Evolutionary conservation across 106 monocot species (phyloP), one percentile per base, ranked within the genome.

Genomic region (Alisma plantagoaquatica): DNA sequence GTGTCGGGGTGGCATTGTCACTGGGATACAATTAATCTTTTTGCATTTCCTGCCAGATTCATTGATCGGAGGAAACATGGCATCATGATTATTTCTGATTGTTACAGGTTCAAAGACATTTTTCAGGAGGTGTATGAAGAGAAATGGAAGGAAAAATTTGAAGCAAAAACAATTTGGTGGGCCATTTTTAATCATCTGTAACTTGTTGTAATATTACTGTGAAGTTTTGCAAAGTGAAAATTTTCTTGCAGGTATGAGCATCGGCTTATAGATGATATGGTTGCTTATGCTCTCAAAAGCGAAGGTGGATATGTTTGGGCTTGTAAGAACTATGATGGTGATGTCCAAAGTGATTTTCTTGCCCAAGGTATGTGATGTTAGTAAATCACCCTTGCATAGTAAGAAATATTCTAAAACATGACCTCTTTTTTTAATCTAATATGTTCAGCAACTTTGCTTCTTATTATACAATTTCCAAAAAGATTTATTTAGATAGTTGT

Each of bases 121-220:
- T 87, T 87, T 65, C 87, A 87, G 68, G 87, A 87, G 72, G 87
- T 82, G 32, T 78, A 87, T 59, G 87, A 87, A 65, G 72, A 74
- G 45, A 77, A 72, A 47, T 87, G 87, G 82, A 82, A 82, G 71
- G 60, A 61, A 23, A 87, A 78, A 65, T 87, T 82, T 59, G 87
- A 78, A 59, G 63, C 74, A 48, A 70, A 73, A 28, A 77, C 82
- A 29, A 87, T 87, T 56, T 87, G 87, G 86, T 86, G 1, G 20
- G 65, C 49, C 3, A 44, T 46, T 41, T 10, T 64, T 26, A 30
- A 33, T 62, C n/a, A 30, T 28, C n/a, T 27, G 3, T 29, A 1
- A 55, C 15, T 55, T 50, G 20, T 41, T 46, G 46, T 14, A 5
- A 51, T 33, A 29, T 27, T 25, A n/a, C n/a, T n/a, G n/a, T n/a